These are phyloP conservation scores for Vigna angularis DNA, from an alignment of 306 rosid genomes.

Conservation along the genomic window DNA sequence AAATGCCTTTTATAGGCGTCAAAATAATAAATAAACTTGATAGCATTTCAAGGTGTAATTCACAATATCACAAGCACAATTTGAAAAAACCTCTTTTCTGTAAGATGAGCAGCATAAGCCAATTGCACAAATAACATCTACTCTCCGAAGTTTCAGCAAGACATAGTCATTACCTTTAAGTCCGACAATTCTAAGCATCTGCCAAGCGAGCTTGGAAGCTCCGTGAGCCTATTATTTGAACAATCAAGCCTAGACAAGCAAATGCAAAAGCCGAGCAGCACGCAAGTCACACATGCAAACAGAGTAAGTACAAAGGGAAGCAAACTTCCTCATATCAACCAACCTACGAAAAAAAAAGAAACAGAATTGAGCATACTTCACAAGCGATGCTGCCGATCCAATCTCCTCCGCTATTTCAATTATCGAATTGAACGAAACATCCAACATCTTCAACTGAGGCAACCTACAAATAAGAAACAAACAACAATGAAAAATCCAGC, in stretches of 20 bases:
- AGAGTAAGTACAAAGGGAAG: neutral
- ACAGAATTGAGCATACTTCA: conserved; percentile 62
- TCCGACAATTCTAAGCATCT: conserved; percentile 76
- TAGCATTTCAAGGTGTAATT: conserved; percentile 31
- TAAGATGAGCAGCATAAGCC: conserved; percentile 23
- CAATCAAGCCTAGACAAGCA: conserved; percentile 74
- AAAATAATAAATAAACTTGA: conserved; percentile 8
- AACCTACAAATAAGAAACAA: conserved; percentile 59
- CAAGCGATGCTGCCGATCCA: conserved; percentile 81
- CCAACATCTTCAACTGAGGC: conserved; percentile 70
- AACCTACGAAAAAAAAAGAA: conserved; percentile 15
- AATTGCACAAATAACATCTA: conserved; percentile 24
- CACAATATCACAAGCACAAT: conserved; percentile 14
- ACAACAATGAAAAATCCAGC: conserved; percentile 4
- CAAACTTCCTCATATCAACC: conserved; percentile 31
- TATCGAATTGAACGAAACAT: conserved; percentile 75
- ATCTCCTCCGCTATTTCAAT: conserved; percentile 71
- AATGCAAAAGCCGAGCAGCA: conserved; percentile 33
- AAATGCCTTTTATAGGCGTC: neutral
- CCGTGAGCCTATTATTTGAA: conserved; percentile 80
- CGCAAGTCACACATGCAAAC: conserved; percentile 16
- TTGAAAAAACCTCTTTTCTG: conserved; percentile 19
- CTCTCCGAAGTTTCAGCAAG: conserved; percentile 21
- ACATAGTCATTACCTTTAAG: conserved; percentile 68
- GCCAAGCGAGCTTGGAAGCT: conserved; percentile 82